Percentiles rank a stretch among this genome's conserved stretches.
Evolutionary conservation across 306 rosid genomes (phyloP).

Genomic region (Glycine tomentella): DNA sequence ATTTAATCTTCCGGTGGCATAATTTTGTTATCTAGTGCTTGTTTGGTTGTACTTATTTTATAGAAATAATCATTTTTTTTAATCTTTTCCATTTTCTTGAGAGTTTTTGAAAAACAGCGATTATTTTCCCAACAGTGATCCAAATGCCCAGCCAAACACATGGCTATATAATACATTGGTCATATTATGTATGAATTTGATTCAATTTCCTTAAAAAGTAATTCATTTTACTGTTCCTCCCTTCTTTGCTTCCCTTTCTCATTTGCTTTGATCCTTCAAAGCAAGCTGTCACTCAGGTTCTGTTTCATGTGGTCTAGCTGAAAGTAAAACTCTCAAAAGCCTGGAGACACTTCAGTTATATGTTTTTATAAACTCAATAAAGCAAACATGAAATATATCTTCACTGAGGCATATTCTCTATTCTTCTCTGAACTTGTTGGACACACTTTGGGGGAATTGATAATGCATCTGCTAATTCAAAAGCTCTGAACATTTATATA

Average conservation of each 20-base stretch:
- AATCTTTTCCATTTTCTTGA: not conserved
- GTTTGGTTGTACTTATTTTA: not conserved
- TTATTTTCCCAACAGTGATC: not conserved
- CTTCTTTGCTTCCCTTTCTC: not conserved
- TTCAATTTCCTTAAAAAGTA: conserved; percentile 13
- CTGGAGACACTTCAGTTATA: conserved; percentile 15
- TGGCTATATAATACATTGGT: conserved; percentile 4
- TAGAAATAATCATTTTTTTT: not conserved
- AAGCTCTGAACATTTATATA: conserved; percentile 7
- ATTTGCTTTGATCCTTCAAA: not conserved
- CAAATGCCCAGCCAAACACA: not conserved
- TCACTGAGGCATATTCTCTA: not conserved
- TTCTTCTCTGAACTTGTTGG: conserved; percentile 22
- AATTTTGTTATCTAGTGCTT: not conserved
- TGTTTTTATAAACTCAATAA: conserved; percentile 19
- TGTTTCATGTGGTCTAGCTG: conserved; percentile 17
- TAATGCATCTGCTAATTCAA: conserved; percentile 35
- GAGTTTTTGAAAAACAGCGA: not conserved
- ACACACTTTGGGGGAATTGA: conserved; percentile 19
- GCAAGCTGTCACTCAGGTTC: conserved; percentile 25
- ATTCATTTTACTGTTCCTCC: not conserved
- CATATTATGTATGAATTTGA: not conserved
- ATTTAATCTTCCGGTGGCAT: not conserved
- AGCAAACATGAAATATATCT: conserved; percentile 8
- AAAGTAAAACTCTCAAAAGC: conserved; percentile 28